Conservation (phyloP, 495 filamentous ascomycete species). For the Pseudoneurospora amorphoporcata region DNA sequence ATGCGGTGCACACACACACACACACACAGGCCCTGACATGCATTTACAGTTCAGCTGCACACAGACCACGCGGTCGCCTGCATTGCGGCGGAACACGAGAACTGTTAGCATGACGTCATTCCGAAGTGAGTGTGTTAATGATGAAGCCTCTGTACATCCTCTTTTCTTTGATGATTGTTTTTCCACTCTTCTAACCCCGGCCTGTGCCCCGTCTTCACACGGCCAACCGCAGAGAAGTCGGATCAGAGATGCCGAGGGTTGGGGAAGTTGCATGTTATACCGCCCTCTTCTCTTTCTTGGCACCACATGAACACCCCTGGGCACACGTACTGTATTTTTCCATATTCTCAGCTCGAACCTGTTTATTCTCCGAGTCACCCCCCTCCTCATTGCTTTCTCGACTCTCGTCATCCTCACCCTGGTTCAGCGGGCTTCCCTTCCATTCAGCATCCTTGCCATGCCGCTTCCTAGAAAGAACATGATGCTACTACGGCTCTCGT, state of each 20-base stretch:
- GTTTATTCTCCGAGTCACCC: background rate
- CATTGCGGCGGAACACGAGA: background rate
- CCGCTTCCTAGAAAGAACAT: background rate
- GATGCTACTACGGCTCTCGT: background rate
- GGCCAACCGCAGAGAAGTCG: background rate
- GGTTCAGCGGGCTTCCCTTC: background rate
- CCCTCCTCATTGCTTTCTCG: background rate
- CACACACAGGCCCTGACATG: background rate
- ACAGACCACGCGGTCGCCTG: background rate
- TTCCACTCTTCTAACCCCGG: background rate
- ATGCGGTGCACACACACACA: background rate
- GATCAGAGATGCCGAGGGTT: background rate
- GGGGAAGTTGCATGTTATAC: background rate
- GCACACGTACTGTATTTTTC: background rate
- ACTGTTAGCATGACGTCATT: background rate
- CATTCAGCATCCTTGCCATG: background rate
- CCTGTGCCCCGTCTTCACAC: background rate
- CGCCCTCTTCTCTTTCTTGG: background rate
- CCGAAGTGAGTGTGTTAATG: background rate
- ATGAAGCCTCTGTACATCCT: background rate
- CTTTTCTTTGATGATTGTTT: background rate
- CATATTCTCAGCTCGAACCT: background rate
- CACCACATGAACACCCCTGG: background rate
- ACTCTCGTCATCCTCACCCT: background rate
- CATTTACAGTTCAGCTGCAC: background rate